Evolutionary conservation across 768 basidiomycete species (phyloP), one percentile per base, ranked within the genome.

Genomic region (Agaricus bisporus): DNA sequence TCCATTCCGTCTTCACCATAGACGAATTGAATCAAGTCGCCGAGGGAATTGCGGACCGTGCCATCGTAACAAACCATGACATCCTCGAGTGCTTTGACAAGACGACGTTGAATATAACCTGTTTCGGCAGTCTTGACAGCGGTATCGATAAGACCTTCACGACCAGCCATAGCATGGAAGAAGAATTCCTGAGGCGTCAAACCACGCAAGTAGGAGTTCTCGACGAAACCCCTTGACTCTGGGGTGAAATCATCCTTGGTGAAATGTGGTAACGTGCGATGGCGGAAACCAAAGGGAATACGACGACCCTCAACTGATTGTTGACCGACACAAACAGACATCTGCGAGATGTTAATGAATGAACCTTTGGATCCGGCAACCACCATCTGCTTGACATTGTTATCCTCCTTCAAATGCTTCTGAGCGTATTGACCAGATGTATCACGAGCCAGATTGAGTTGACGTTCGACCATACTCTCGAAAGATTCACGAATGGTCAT

Each of bases 301-400:
- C 97, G 95, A 61, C 91, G 91, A 60, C 97, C 97, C 70, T 98
- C 97, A 49, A 99, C 95, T 61, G 85, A 88, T 73, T 98, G 95
- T 71, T 98, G 97, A 22, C 97, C 97, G 39, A 99, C 97, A 76
- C 94, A 94, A 53, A 95, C 95, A 15, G 95, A 95, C 97, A 98
- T 98, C 72, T 99, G 97, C 10, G 97, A 98, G 63, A 99, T 98
- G 70, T 99, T 99, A 80, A 98, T 99, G 77, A 93, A 95, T 0
- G 94, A 94, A 70, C 95, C 94, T 71, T 99, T 98, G 11, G 97
- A 97, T 22, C 97, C 97, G 9, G 97, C 95, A 5, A 95, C 92
- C 64, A 98, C 95, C 97, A 99, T 99, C 80, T 98, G 97, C 79
- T 98, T 99, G 75, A 98, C 95, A 62, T 98, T 98, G 78, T 99